Evolutionary conservation across 139 green algal species (phyloP).

Genomic region (Chlorella ohadii): DNA sequence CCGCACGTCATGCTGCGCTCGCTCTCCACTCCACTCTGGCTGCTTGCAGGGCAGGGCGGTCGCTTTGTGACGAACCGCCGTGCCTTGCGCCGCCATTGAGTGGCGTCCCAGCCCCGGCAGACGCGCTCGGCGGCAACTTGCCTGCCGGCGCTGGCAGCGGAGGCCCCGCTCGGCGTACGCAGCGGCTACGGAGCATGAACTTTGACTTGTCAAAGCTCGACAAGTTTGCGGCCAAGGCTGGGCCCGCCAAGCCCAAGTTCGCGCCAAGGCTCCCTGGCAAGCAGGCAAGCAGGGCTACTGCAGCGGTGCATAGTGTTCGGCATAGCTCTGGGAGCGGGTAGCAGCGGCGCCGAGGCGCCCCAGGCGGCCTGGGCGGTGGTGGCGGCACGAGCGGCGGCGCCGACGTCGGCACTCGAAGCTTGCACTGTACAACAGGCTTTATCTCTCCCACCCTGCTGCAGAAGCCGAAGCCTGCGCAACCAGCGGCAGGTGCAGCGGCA

Average conservation of each 20-base stretch:
- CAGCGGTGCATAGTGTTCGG: background rate
- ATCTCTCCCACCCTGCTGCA: background rate
- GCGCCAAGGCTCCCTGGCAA: slow-evolving; percentile 10
- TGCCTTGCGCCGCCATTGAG: too few relatives aligned
- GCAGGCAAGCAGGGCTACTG: background rate
- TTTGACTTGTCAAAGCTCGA: slow-evolving; percentile 30
- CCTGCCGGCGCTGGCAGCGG: too few relatives aligned
- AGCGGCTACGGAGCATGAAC: background rate
- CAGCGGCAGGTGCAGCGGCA: background rate
- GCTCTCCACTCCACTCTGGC: too few relatives aligned
- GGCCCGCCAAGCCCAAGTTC: slow-evolving; percentile 21
- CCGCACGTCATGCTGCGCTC: too few relatives aligned
- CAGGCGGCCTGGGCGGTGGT: background rate
- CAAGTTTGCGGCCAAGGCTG: slow-evolving; percentile 6
- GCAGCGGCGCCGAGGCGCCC: too few relatives aligned
- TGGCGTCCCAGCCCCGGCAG: too few relatives aligned
- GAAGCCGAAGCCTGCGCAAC: background rate
- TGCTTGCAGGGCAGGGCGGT: too few relatives aligned
- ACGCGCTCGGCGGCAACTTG: too few relatives aligned
- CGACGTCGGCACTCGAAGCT: background rate
- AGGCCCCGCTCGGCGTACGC: too few relatives aligned
- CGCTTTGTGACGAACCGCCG: too few relatives aligned
- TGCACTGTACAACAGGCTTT: background rate
- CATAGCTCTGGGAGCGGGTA: too few relatives aligned
- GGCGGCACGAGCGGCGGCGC: background rate